Evolutionary conservation across 208 protist genomes (phyloP), one percentile per base, ranked within the genome.

Genomic region (Wallacemonas rigidus): DNA sequence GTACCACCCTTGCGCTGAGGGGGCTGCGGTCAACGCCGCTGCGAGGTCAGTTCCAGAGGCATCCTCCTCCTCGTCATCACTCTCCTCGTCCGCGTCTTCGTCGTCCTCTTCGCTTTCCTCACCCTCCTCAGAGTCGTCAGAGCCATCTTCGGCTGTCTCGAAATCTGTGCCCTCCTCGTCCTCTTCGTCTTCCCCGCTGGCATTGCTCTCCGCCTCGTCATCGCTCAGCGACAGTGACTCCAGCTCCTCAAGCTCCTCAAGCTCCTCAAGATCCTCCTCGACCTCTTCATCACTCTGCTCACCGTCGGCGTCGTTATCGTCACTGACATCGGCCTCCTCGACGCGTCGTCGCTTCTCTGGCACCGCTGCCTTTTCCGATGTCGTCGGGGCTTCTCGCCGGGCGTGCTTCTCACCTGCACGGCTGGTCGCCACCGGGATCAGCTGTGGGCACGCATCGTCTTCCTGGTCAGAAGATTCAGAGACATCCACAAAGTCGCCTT

Each of bases 401-500:
- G 61, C 55, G 41, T 74, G 36, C 70, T 74, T 74, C 26, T 48
- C 35, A 36, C 55, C 44, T 3, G 36, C 2, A 39, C 61, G 35
- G 2, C 4, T 38, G 36, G 40, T 7, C 38, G 5, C 17, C 38
- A 79, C 82, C 11, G 85, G 79, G 26, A 91, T 83, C 11, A 93
- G 79, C 71, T 92, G 82, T 26, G 88, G 91, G 61, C 88, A 93
- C 58, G 35, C 72, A 35, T 89, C 85, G 17, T 79, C 80, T 15
- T 82, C 84, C 15, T 80, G 71, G 60, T 45, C 69, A 63, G 79
- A 85, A 14, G 67, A 76, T 58, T 85, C 76, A 5, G 85, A 70
- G 1, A 82, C 86, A 70, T 92, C 85, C 8, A 93, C 76, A 57
- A 92, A 95, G 51, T 85, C 77, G 2, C 89, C 92, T 2, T 96